Base-by-base conservation (phyloP, 2,329 filamentous ascomycete species). In the Thyridium curvatum region DNA sequence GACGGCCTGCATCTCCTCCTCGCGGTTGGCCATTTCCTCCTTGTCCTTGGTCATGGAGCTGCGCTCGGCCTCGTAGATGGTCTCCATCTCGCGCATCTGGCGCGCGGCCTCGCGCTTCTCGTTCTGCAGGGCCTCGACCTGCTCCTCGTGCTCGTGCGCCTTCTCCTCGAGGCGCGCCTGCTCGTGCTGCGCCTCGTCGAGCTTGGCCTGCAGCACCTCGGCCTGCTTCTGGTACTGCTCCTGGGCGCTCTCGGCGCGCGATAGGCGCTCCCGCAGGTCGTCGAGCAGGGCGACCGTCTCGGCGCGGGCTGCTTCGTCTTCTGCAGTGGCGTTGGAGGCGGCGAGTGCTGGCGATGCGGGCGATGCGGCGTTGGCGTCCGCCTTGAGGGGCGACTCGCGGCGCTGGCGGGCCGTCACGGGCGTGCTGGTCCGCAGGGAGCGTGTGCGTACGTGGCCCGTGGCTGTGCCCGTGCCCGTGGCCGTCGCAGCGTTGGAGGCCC, bases 31-130 rank as follows among this genome's bases (percentile, higher is more conserved):
- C 62, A 90, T 84, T 51, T 94, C 87, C 48, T 96, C 90, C 66
- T 94, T 93, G 61, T 97, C 91, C 63, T 90, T 88, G 55, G 87
- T 80, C 65, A 91, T 85, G 39, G 86, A 80, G 54, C 83, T 86
- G 46, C 88, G 79, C 64, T 98, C 93, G 33, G 85, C 81, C 61
- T 97, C 91, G 60, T 95, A 94, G 47, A 94, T 90, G 47, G 82
- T 81, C 62, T 96, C 90, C 67, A 96, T 82, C 60, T 98, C 93
- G 47, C 91, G 80, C 55, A 87, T 86, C 61, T 94, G 84, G 46
- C 89, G 79, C 21, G 82, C 78, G 40, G 83, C 74, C 50, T 97
- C 90, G 51, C 86, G 79, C 65, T 93, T 90, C 54, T 94, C 87
- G 52, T 86, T 89, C 54, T 82, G 80, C 39, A 97, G 71, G 8